phyloP scores from a whole-genome alignment of 108 stramenopile species.

The Cyclotella atomus region DNA sequence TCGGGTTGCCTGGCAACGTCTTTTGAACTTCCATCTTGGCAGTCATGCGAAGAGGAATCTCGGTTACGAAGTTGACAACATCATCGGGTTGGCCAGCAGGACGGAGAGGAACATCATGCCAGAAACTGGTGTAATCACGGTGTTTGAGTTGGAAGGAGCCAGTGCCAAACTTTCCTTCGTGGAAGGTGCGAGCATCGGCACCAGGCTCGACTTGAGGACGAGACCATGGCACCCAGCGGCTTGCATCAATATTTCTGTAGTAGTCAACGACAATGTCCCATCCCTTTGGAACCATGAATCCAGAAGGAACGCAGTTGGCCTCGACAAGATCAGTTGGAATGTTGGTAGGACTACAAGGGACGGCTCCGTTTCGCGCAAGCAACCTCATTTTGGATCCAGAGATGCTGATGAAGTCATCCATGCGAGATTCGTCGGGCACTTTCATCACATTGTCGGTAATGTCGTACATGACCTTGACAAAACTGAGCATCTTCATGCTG shows the following conservation, averaged over 20 bases:
- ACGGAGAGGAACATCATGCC: conserved; percentile 93
- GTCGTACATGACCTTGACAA: conserved; percentile 99
- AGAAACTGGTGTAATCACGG: conserved; percentile 68
- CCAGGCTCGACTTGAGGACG: conserved; percentile 75
- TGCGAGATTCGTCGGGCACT: conserved; percentile 82
- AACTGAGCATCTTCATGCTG: conserved; percentile 95
- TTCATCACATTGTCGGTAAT: conserved; percentile 96
- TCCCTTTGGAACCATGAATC: conserved; percentile 99
- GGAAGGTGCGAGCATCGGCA: conserved; percentile 42
- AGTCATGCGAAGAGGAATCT: conserved; percentile 95
- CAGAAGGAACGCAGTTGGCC: conserved; percentile 96
- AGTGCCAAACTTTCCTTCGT: conserved; percentile 81
- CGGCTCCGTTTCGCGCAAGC: conserved; percentile 93
- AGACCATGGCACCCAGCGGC: conserved; percentile 94
- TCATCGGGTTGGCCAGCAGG: conserved; percentile 56
- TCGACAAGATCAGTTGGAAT: conserved; percentile 96
- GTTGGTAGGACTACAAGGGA: conserved; percentile 87
- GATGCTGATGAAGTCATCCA: conserved; percentile 96
- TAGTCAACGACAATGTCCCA: conserved; percentile 98
- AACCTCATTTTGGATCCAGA: conserved; percentile 96
- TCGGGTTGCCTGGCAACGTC: conserved; percentile 63
- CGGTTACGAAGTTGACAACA: conserved; percentile 86
- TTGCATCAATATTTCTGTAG: conserved; percentile 92
- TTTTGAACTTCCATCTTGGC: conserved; percentile 99
- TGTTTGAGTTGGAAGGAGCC: conserved; percentile 65